phyloP scores from a whole-genome alignment of 208 protist genomes.

The Plasmodiophora brassicae region DNA sequence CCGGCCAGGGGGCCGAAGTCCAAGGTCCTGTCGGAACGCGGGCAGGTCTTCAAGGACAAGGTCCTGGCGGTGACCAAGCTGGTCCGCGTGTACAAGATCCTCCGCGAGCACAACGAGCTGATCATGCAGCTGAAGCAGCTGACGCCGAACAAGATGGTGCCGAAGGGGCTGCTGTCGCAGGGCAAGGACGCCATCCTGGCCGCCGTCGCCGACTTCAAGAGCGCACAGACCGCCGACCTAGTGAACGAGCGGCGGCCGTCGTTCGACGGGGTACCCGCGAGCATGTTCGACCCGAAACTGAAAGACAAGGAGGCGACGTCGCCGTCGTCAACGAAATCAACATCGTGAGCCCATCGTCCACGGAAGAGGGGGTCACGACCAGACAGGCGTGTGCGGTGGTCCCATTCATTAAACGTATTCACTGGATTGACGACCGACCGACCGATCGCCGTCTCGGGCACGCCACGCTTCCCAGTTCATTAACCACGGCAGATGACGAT shows the following conservation, averaged over 20 bases:
- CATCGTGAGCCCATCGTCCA: no score
- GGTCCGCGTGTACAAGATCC: constrained; percentile 43
- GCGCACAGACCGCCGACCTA: neutral
- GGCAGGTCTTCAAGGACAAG: constrained; percentile 57
- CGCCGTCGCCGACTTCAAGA: neutral
- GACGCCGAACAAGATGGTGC: constrained; percentile 28
- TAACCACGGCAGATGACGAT: no score
- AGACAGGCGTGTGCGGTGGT: no score
- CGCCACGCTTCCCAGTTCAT: no score
- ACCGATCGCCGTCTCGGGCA: no score
- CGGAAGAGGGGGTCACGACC: no score
- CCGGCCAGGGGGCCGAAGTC: constrained; percentile 48
- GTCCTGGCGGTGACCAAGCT: constrained; percentile 59
- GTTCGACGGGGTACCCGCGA: neutral
- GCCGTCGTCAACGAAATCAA: no score
- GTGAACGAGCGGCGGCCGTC: neutral
- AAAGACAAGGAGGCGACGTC: no score
- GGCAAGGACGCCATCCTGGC: constrained; percentile 10
- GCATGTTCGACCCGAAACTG: neutral
- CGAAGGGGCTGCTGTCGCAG: constrained; percentile 18
- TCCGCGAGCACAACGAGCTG: constrained; percentile 39
- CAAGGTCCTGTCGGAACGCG: constrained; percentile 64
- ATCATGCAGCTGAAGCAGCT: constrained; percentile 38
- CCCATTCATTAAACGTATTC: no score
- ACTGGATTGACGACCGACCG: no score